Percentiles rank a stretch among this genome's conserved stretches.
phyloP scores from a whole-genome alignment of 148 eudicot species.

The Cornus kousa region DNA sequence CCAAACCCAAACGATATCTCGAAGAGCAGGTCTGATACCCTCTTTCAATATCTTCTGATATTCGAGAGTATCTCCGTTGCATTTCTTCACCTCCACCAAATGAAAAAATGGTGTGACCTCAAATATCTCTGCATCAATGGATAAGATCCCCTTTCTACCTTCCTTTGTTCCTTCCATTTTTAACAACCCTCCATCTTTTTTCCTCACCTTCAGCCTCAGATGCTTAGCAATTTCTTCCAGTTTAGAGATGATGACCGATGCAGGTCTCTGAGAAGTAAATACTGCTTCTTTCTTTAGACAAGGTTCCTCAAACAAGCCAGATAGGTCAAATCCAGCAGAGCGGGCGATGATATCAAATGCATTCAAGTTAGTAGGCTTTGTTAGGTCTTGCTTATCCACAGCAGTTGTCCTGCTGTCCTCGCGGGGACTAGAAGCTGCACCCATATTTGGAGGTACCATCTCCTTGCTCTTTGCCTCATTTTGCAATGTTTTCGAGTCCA shows the following conservation, averaged over 20 bases:
- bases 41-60: slow-evolving; percentile 60
- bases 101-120: slow-evolving; percentile 52
- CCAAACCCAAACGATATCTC: slow-evolving; percentile 81
- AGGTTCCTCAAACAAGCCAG: slow-evolving; percentile 59
- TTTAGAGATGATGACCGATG: slow-evolving; percentile 51
- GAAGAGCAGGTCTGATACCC: slow-evolving; percentile 64
- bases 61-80: slow-evolving; percentile 67
- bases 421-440: slow-evolving; percentile 41
- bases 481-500: slow-evolving; percentile 28
- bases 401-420: slow-evolving; percentile 17
- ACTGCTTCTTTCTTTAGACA: slow-evolving; percentile 50
- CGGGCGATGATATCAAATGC: slow-evolving; percentile 83
- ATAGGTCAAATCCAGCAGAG: slow-evolving; percentile 65
- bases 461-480: slow-evolving; percentile 11
- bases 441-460: slow-evolving; percentile 8
- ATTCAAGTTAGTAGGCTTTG: slow-evolving; percentile 51
- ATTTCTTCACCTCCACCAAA: slow-evolving; percentile 74
- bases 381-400: slow-evolving; percentile 32
- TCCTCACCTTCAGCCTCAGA: slow-evolving; percentile 46
- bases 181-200: slow-evolving; percentile 59
- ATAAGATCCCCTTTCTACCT: slow-evolving; percentile 62
- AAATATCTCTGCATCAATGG: slow-evolving; percentile 80
- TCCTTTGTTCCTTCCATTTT: slow-evolving; percentile 61
- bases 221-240: slow-evolving; percentile 56
- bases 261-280: slow-evolving; percentile 63